Evolutionary conservation across 1,139 yeast species (phyloP).

Genomic region (Saccharomyces hybrid): DNA sequence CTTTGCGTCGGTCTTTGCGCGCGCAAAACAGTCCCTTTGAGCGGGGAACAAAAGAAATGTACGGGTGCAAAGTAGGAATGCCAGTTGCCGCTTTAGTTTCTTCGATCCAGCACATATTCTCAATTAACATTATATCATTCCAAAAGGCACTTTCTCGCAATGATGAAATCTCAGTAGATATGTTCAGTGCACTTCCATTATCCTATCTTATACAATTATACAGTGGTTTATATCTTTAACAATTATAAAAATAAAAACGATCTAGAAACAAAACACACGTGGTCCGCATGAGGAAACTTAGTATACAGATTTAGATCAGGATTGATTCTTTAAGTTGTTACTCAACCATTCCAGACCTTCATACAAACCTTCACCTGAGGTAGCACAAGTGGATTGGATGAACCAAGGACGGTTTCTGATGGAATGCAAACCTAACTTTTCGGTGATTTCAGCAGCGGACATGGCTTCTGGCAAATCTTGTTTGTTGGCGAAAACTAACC

Average conservation of each 20-base stretch:
- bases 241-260: neutral
- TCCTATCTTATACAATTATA: neutral
- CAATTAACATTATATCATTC: neutral
- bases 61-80: neutral
- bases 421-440: conserved; percentile 72
- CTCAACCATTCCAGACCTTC: conserved; percentile 91
- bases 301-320: conserved; percentile 12
- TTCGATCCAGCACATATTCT: neutral
- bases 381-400: conserved; percentile 83
- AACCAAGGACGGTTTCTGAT: conserved; percentile 88
- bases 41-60: neutral
- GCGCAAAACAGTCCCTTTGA: neutral
- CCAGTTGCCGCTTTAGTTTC: neutral
- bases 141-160: neutral
- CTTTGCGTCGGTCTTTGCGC: neutral
- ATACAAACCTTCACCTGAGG: conserved; percentile 84
- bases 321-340: conserved; percentile 64
- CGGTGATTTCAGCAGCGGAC: conserved; percentile 86
- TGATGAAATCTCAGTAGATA: neutral
- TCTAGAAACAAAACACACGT: neutral
- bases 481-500: conserved; percentile 85
- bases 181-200: neutral
- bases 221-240: neutral
- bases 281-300: neutral
- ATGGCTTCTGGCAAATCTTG: conserved; percentile 90